Evolutionary conservation across 169 alveolate species (phyloP).

Genomic region (Cryptosporidium viatorum): DNA sequence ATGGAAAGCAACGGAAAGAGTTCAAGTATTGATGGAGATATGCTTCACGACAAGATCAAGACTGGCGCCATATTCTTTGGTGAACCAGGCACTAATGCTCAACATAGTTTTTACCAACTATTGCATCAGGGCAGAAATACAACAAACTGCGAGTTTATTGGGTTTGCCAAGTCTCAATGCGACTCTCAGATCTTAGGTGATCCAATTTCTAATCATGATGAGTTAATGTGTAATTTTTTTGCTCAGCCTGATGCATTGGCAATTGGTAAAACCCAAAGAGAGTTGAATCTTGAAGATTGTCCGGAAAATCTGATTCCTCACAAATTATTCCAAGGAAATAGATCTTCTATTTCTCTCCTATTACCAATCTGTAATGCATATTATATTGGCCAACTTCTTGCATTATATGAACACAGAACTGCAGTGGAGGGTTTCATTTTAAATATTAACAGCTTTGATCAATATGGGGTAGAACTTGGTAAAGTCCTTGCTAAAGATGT

Average conservation of each 20-base stretch:
- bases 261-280: slow-evolving; percentile 88
- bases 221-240: slow-evolving; percentile 97
- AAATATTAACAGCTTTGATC: slow-evolving; percentile 97
- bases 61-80: slow-evolving; percentile 98
- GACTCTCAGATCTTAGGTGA: slow-evolving; percentile 80
- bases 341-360: slow-evolving; percentile 92
- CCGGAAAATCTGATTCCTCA: slow-evolving; percentile 86
- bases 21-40: slow-evolving; percentile 87
- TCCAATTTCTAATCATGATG: slow-evolving; percentile 90
- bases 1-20: slow-evolving; percentile 98
- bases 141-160: slow-evolving; percentile 97
- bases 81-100: slow-evolving; percentile 99
- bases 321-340: slow-evolving; percentile 95
- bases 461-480: slow-evolving; percentile 98
- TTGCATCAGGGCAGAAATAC: slow-evolving; percentile 96
- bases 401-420: slow-evolving; percentile 98
- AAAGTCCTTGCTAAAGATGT: slow-evolving; percentile 86
- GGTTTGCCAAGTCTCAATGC: slow-evolving; percentile 92
- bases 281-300: slow-evolving; percentile 70
- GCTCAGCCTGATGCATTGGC: slow-evolving; percentile 99
- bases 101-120: slow-evolving; percentile 96
- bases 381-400: slow-evolving; percentile 93
- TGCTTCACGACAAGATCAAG: slow-evolving; percentile 78
- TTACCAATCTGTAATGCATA: slow-evolving; percentile 89
- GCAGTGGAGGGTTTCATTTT: slow-evolving; percentile 97